phyloP scores from a whole-genome alignment of 306 rosid species.

The Arachis stenosperma region DNA sequence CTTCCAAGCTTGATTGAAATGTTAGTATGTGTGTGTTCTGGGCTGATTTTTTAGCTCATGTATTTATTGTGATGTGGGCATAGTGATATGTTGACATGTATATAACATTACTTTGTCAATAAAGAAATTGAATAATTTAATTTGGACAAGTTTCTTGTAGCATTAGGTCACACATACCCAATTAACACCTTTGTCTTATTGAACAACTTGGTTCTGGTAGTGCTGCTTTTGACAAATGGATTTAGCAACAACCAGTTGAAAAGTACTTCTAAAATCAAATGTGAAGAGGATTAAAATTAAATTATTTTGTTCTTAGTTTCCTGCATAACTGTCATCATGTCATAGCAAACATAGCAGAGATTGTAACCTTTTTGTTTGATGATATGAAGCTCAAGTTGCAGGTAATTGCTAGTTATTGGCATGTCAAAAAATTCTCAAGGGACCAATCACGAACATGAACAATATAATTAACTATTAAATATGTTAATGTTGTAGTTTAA shows the following conservation, averaged over 20 bases:
- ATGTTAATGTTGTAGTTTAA: slow-evolving; percentile 3
- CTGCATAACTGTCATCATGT: neutral
- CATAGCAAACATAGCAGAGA: neutral
- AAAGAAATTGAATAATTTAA: slow-evolving; percentile 36
- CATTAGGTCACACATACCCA: slow-evolving; percentile 3
- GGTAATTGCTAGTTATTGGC: slow-evolving; percentile 2
- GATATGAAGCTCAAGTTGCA: neutral
- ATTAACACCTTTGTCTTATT: too few species aligned
- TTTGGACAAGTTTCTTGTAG: slow-evolving; percentile 31
- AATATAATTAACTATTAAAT: slow-evolving; percentile 26
- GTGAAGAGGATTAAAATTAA: too few species aligned
- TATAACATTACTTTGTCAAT: slow-evolving; percentile 34
- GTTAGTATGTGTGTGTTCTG: slow-evolving; percentile 34
- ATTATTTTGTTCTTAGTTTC: too few species aligned
- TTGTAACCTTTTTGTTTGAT: neutral
- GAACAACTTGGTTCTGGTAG: too few species aligned
- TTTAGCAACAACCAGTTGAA: neutral
- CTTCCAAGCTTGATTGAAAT: slow-evolving; percentile 18
- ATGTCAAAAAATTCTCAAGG: neutral
- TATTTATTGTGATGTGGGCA: slow-evolving; percentile 42
- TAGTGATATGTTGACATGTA: slow-evolving; percentile 46
- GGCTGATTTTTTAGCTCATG: slow-evolving; percentile 28
- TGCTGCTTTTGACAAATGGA: neutral
- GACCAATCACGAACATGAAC: neutral
- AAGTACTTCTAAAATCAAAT: too few species aligned